A percentile compares a stretch with the other conserved stretches of the same genome.
Evolutionary conservation across 1,284 basidiomycete genomes (phyloP).

Genomic region (Microbotryum scabiosae): DNA sequence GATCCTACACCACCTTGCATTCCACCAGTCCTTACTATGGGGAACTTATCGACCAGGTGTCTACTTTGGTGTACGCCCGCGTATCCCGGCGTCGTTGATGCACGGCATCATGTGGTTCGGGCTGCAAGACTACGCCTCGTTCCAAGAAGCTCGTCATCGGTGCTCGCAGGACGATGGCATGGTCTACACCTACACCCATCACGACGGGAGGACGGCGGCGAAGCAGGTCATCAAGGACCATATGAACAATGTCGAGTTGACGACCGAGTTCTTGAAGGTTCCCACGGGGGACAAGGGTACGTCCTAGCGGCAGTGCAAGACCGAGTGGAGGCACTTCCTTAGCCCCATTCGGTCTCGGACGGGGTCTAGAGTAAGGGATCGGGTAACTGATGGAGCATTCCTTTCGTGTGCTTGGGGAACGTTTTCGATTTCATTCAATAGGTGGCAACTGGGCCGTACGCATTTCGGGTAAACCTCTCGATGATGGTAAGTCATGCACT

Average conservation of each 20-base stretch:
- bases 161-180: constrained; percentile 80
- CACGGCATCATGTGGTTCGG: constrained; percentile 89
- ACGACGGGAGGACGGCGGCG: constrained; percentile 75
- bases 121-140: constrained; percentile 59
- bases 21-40: constrained; percentile 60
- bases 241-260: constrained; percentile 72
- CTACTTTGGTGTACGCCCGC: constrained; percentile 82
- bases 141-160: constrained; percentile 64
- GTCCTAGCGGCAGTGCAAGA: not conserved
- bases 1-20: not conserved
- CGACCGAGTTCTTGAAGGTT: constrained; percentile 75
- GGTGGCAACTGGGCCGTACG: constrained; percentile 83
- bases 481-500: constrained; percentile 49
- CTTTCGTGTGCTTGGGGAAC: not conserved
- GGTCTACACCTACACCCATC: constrained; percentile 76
- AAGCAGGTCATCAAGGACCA: constrained; percentile 73
- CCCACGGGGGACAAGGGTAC: constrained; percentile 58
- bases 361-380: no score
- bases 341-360: no score
- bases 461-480: constrained; percentile 70
- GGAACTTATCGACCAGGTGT: constrained; percentile 82
- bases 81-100: constrained; percentile 74
- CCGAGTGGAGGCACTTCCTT: no score
- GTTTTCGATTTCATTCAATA: not conserved
- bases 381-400: not conserved